These are phyloP conservation scores for Biscogniauxia sp. DNA, from an alignment of 2,329 filamentous ascomycete genomes.

Conservation along the genomic window DNA sequence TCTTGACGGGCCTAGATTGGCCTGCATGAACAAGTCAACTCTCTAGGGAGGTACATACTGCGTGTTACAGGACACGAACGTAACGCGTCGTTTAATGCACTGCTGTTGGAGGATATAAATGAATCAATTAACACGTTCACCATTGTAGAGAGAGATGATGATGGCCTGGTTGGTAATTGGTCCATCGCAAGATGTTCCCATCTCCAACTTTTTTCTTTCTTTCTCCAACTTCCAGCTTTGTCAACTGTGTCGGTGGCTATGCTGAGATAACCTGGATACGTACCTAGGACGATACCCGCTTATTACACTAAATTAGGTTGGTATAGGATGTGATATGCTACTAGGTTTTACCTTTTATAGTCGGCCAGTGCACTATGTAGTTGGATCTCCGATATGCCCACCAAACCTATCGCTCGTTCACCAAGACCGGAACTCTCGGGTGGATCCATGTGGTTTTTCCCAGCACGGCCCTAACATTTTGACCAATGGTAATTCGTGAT, in stretches of 20 bases:
- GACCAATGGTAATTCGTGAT: constrained; percentile 20
- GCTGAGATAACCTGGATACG: neutral
- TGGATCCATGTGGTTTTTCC: neutral
- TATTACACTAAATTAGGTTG: no score
- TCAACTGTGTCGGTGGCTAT: neutral
- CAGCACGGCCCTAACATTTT: constrained; percentile 10
- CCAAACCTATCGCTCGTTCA: neutral
- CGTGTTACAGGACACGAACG: neutral
- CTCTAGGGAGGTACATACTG: neutral
- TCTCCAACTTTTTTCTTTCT: neutral
- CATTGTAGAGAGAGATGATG: no score
- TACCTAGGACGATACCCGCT: no score
- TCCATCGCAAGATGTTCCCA: neutral
- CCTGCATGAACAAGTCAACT: neutral
- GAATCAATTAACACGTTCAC: neutral
- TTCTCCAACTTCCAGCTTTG: neutral
- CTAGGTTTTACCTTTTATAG: neutral
- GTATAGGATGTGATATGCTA: neutral
- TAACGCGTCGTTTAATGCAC: neutral
- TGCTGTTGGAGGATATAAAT: neutral
- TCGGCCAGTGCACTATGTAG: neutral
- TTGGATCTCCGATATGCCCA: neutral
- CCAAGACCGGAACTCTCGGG: neutral
- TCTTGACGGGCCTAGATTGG: neutral
- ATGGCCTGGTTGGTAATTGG: neutral